Percentiles rank a stretch among this genome's conserved stretches.
phyloP scores from a whole-genome alignment of 2,329 filamentous ascomycete species.

The Dothistroma pini region DNA sequence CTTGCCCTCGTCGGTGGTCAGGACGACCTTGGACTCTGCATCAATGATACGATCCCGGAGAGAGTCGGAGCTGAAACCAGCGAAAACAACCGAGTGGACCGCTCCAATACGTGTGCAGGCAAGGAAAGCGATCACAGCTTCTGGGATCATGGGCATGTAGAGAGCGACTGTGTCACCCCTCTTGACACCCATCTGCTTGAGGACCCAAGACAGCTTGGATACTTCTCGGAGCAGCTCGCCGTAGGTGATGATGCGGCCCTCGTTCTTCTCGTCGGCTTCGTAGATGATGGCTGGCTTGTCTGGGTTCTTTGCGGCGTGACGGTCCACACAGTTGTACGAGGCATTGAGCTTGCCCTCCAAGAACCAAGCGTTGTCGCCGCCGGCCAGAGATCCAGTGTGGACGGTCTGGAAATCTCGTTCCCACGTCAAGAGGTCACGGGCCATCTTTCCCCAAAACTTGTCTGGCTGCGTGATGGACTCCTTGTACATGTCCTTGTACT shows the following conservation, averaged over 20 bases:
- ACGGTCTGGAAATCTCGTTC: conserved; percentile 89
- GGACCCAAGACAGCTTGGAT: conserved; percentile 76
- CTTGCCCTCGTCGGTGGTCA: conserved; percentile 96
- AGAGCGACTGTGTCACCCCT: conserved; percentile 97
- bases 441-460: conserved; percentile 83
- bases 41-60: conserved; percentile 93
- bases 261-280: conserved; percentile 85
- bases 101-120: conserved; percentile 91
- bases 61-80: conserved; percentile 94
- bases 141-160: conserved; percentile 98
- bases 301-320: conserved; percentile 92
- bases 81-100: conserved; percentile 95
- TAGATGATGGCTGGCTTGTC: conserved; percentile 96
- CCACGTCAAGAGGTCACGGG: conserved; percentile 87
- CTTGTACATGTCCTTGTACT: conserved; percentile 63
- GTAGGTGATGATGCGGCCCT: conserved; percentile 89
- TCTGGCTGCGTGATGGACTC: conserved; percentile 87
- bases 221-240: conserved; percentile 90
- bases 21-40: conserved; percentile 85
- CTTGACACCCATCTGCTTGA: conserved; percentile 93
- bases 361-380: conserved; percentile 93
- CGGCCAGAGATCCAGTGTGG: conserved; percentile 66
- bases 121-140: conserved; percentile 86
- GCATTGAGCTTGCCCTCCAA: conserved; percentile 90
- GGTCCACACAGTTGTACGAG: conserved; percentile 95